Percentiles rank a stretch among this genome's conserved stretches.
phyloP scores from a whole-genome alignment of 2,329 filamentous ascomycete species.

The Botryotinia globosa region DNA sequence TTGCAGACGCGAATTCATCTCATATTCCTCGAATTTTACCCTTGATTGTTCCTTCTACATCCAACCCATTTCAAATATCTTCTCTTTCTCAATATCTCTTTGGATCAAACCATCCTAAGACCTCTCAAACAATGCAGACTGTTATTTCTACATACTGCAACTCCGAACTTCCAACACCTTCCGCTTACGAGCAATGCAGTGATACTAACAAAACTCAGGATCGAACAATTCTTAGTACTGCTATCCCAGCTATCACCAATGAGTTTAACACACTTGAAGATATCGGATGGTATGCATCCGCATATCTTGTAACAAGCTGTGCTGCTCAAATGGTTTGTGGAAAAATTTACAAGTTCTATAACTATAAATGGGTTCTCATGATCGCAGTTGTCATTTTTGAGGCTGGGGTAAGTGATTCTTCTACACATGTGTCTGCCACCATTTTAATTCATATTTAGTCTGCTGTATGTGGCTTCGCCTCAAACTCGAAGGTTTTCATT shows the following conservation, averaged over 20 bases:
- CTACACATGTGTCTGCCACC: neutral
- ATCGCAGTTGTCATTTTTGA: constrained; percentile 39
- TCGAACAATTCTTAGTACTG: constrained; percentile 41
- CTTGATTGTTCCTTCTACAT: neutral
- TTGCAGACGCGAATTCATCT: neutral
- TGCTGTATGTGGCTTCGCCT: constrained; percentile 38
- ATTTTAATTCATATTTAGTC: constrained; percentile 28
- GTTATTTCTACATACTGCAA: neutral
- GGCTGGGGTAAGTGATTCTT: constrained; percentile 32
- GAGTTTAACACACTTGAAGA: constrained; percentile 43
- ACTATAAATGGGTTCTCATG: constrained; percentile 36
- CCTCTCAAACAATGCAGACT: neutral
- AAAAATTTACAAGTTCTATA: constrained; percentile 38
- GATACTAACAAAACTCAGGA: constrained; percentile 28
- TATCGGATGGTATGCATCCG: constrained; percentile 47
- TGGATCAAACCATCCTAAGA: neutral
- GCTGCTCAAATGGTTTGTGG: constrained; percentile 35
- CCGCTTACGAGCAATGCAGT: neutral
- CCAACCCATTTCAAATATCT: neutral
- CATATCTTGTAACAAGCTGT: constrained; percentile 41
- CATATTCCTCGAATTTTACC: neutral
- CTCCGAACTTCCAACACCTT: neutral
- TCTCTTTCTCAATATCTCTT: neutral
- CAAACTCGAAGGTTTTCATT: constrained; percentile 38
- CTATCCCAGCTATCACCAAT: constrained; percentile 42